Evolutionary conservation across 257 asterid species (phyloP).

Genomic region (Nemophila menziesii): DNA sequence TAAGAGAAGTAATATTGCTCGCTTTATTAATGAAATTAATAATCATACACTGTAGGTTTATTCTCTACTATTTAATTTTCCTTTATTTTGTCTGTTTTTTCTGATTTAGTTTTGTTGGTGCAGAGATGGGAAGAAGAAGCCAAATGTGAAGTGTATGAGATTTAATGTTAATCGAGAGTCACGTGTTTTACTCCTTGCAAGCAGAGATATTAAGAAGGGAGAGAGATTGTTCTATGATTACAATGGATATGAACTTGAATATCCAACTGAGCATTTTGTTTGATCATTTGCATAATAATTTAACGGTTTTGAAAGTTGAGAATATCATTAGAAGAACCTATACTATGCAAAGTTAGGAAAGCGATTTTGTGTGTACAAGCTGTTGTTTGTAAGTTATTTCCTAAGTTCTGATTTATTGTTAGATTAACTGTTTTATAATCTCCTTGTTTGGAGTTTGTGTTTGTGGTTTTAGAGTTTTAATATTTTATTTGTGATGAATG

Average conservation of each 20-base stretch:
- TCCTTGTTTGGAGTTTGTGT: no score
- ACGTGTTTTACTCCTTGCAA: slow-evolving; percentile 61
- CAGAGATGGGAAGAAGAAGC: slow-evolving; percentile 86
- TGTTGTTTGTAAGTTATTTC: no score
- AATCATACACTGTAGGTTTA: slow-evolving; percentile 57
- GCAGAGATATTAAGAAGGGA: slow-evolving; percentile 66
- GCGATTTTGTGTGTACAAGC: no score
- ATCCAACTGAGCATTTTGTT: slow-evolving; percentile 77
- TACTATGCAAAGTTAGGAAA: no score
- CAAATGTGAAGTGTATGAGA: slow-evolving; percentile 71
- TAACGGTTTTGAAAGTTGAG: no score
- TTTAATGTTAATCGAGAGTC: slow-evolving; percentile 61
- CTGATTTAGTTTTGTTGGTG: slow-evolving; percentile 7
- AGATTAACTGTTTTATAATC: no score
- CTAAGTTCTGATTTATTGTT: no score
- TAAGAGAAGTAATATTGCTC: slow-evolving; percentile 69
- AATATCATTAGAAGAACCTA: no score
- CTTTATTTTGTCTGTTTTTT: no score
- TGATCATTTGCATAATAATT: slow-evolving; percentile 18
- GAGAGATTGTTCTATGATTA: slow-evolving; percentile 79
- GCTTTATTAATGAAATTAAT: slow-evolving; percentile 88
- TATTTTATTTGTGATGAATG: no score
- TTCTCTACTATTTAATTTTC: no score
- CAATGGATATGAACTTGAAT: slow-evolving; percentile 76
- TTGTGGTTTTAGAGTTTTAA: no score